Base-by-base conservation (phyloP, 2,329 filamentous ascomycete genomes). In the Epichloe baconii region DNA sequence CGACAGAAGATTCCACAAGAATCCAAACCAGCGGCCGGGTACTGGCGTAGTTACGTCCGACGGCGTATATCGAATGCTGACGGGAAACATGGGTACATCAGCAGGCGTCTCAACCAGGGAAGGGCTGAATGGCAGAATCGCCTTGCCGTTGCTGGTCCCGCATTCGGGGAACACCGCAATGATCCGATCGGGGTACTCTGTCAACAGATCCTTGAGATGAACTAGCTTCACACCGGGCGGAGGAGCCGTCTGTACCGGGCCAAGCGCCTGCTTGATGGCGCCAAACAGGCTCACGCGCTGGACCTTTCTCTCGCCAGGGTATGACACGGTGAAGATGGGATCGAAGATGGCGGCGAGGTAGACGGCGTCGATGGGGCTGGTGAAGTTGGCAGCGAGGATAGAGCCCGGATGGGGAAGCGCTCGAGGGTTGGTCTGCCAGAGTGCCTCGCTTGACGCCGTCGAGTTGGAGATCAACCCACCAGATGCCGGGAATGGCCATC, bases 391-490 rank as follows among this genome's bases (percentile, higher is more conserved):
- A 47, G 88, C 90, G 60, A 98, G 93, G 59, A 98, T 76, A 51
- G 84, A 86, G 45, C 86, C 82, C 4, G 84, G 80, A 51, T 85
- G 80, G 1, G 93, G 17, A 97, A 80, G 41, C 88, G 81, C 53
- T 82, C 75, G 52, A 76, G 72, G 85, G 82, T 60, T 89, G 83
- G 61, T 85, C 83, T 45, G 85, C 83, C 35, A 95, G 74, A 26
- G 85, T 90, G 71, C 93, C 93, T 70, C 89, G 87, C 69, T 88
- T 90, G 50, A 98, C 93, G 53, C 91, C 91, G 66, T 98, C 93
- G 57, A 98, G 88, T 67, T 96, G 91, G n/a, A 98, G 74, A 68
- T 98, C 93, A 52, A 96, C 84, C 91, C 91, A 97, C 89, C 90
- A 97, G 52, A 98, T 87, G 31, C 93, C 91, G 0, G 90, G 88